A percentile compares a stretch with the other conserved stretches of the same genome.
Conservation (phyloP, 2,329 filamentous ascomycete species). For the Pseudocercospora musae region DNA sequence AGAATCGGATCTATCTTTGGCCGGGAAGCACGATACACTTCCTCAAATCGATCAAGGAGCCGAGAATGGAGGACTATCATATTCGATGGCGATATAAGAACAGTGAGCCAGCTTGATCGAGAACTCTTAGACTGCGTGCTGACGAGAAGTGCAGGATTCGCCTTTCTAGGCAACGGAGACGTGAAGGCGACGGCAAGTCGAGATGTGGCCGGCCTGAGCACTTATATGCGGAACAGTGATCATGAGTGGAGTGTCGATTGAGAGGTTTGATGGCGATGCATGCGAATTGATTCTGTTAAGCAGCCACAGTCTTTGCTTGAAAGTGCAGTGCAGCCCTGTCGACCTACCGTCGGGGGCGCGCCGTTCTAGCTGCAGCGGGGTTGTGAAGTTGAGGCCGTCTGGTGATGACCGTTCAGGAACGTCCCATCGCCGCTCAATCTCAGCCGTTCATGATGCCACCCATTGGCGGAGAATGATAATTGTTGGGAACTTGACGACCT, state of each 20-base stretch:
- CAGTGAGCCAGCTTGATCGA: not conserved
- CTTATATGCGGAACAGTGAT: slow-evolving; percentile 17
- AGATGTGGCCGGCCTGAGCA: slow-evolving; percentile 16
- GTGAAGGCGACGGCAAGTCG: slow-evolving; percentile 16
- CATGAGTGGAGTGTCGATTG: slow-evolving; percentile 20
- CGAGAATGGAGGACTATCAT: slow-evolving; percentile 49
- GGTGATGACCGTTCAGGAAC: too few species aligned
- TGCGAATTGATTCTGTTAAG: not conserved
- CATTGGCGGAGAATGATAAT: slow-evolving; percentile 12
- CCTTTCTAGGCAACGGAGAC: slow-evolving; percentile 39
- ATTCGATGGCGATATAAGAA: slow-evolving; percentile 28
- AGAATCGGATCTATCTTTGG: slow-evolving; percentile 19
- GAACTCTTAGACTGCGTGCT: not conserved
- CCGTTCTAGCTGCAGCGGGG: not conserved
- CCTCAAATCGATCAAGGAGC: slow-evolving; percentile 47
- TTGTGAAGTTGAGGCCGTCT: not conserved
- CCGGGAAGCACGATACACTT: slow-evolving; percentile 45
- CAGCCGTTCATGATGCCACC: slow-evolving; percentile 16
- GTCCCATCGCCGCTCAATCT: not conserved
- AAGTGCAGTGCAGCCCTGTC: not conserved
- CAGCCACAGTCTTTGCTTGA: not conserved
- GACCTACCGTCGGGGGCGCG: not conserved
- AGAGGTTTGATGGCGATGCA: not conserved
- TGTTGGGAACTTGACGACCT: not conserved
- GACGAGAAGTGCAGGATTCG: slow-evolving; percentile 26